Evolutionary conservation across 306 rosid genomes (phyloP).

Genomic region (Vigna radiata): DNA sequence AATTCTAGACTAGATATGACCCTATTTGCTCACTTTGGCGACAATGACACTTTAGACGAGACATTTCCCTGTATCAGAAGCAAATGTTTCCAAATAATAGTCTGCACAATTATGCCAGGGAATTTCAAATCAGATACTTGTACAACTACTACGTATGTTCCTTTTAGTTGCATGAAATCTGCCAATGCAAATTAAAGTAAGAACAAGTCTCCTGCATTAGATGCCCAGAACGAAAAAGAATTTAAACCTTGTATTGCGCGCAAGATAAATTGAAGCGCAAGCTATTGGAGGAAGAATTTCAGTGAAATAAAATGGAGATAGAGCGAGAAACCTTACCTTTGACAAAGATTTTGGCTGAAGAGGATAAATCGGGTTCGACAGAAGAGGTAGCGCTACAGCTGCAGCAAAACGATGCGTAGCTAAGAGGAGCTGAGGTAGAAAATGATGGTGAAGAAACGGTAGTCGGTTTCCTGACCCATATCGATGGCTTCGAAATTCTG

Average conservation of each 20-base stretch:
- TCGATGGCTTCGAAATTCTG: conserved; percentile 26
- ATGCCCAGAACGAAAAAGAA: too few species aligned
- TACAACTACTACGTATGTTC: background rate
- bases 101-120: background rate
- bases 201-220: background rate
- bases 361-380: background rate
- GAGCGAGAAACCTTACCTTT: conserved; percentile 47
- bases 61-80: conserved; percentile 5
- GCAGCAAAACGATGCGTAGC: conserved; percentile 27
- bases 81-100: background rate
- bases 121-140: background rate
- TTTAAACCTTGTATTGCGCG: background rate
- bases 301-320: too few species aligned
- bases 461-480: background rate
- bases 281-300: background rate
- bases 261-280: background rate
- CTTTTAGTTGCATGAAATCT: background rate
- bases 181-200: background rate
- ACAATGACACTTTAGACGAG: background rate
- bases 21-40: background rate
- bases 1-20: background rate
- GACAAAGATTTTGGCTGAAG: conserved; percentile 46
- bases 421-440: conserved; percentile 24
- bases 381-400: conserved; percentile 30
- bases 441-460: conserved; percentile 33